Conservation (phyloP, 495 filamentous ascomycete species). For the Penicillium soppii region DNA sequence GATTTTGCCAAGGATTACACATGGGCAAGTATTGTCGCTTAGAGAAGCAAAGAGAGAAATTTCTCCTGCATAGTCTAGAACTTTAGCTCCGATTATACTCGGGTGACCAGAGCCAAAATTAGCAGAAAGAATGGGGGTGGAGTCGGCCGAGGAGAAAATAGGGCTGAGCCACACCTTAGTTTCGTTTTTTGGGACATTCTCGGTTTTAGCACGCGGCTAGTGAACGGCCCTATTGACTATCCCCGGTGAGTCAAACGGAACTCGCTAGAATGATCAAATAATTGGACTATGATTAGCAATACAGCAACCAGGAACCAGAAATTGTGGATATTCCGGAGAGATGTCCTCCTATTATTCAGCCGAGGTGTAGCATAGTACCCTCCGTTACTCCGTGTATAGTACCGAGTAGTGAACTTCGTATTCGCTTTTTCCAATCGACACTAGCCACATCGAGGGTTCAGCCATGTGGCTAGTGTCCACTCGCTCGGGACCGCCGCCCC, state of each 20-base stretch:
- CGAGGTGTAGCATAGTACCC: not conserved
- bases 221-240: slow-evolving; percentile 1
- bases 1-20: slow-evolving; percentile 2
- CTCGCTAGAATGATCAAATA: not conserved
- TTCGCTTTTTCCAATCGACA: not conserved
- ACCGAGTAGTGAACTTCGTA: not conserved
- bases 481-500: not conserved
- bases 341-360: not conserved
- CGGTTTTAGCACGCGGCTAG: slow-evolving; percentile 10
- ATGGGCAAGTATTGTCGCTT: slow-evolving; percentile 5
- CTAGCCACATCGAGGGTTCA: slow-evolving; percentile 2
- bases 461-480: slow-evolving; percentile 6
- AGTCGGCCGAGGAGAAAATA: slow-evolving; percentile 6
- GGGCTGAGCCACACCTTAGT: slow-evolving; percentile 28
- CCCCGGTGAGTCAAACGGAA: slow-evolving; percentile 3
- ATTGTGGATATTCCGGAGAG: not conserved
- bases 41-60: not conserved
- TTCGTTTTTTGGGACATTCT: slow-evolving; percentile 1
- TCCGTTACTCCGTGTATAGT: too few relatives aligned
- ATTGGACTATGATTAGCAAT: not conserved
- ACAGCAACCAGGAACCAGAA: not conserved
- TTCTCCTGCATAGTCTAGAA: slow-evolving; percentile 1
- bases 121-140: slow-evolving; percentile 10
- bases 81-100: slow-evolving; percentile 8
- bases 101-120: slow-evolving; percentile 17